Conservation (phyloP, 495 filamentous ascomycete genomes). For the Neurospora sublineolata region DNA sequence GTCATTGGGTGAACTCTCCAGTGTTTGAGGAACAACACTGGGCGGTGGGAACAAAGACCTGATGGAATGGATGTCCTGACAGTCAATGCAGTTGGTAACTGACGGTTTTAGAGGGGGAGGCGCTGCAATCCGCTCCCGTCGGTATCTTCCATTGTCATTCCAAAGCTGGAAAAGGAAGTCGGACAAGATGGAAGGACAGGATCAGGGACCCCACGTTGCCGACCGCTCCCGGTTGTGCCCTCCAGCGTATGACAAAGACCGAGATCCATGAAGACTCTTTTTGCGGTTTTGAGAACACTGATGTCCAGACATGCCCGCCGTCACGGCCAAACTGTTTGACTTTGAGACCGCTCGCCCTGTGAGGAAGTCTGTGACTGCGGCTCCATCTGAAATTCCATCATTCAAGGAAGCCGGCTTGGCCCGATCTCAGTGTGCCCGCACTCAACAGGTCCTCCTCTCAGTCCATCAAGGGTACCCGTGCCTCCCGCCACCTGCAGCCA, state of each 20-base stretch:
- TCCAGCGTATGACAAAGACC: background rate
- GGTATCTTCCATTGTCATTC: background rate
- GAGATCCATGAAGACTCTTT: background rate
- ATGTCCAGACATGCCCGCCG: background rate
- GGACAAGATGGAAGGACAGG: background rate
- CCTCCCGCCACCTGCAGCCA: slow-evolving; percentile 12
- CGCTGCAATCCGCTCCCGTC: background rate
- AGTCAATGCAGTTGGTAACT: background rate
- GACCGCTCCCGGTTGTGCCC: background rate
- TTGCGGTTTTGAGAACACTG: background rate
- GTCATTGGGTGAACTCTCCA: background rate
- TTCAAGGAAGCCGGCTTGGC: background rate
- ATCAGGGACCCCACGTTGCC: background rate
- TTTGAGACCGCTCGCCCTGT: background rate
- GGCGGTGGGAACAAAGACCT: background rate
- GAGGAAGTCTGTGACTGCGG: background rate
- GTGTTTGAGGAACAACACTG: background rate
- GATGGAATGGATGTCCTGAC: background rate
- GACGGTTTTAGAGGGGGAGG: background rate
- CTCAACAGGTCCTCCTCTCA: background rate
- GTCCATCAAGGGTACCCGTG: slow-evolving; percentile 5
- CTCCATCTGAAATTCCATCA: background rate
- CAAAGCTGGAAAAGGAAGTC: background rate
- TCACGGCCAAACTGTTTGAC: background rate
- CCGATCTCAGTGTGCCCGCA: background rate